Evolutionary conservation across 371 early-diverging fungal genomes (phyloP).

Genomic region (Mucor circinelloides): DNA sequence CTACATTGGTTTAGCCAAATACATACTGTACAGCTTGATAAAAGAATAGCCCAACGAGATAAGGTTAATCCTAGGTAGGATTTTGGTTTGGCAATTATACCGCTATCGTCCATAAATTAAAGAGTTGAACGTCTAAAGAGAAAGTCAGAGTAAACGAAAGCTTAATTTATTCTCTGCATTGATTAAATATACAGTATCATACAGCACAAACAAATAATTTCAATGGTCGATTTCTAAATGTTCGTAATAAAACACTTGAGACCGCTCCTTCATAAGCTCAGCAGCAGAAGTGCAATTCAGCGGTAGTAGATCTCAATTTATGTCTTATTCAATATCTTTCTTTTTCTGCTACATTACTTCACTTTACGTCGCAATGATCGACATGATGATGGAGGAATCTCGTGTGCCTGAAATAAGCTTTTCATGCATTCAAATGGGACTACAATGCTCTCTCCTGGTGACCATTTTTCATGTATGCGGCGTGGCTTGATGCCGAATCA

Average conservation of each 20-base stretch:
- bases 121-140: not conserved
- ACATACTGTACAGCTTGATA: not conserved
- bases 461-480: constrained; percentile 1
- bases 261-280: too few species aligned
- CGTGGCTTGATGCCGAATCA: constrained; percentile 3
- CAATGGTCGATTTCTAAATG: not conserved
- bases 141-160: too few species aligned
- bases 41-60: constrained; percentile 1
- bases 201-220: not conserved
- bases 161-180: not conserved
- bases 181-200: not conserved
- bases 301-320: too few species aligned
- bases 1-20: not conserved
- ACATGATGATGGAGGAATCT: too few species aligned
- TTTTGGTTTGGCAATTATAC: not conserved
- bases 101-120: not conserved
- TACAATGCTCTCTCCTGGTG: not conserved
- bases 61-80: not conserved
- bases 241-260: too few species aligned
- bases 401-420: not conserved
- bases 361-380: too few species aligned
- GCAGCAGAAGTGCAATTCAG: too few species aligned
- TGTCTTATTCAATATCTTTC: too few species aligned
- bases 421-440: not conserved
- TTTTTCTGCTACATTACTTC: too few species aligned